Base-by-base conservation (phyloP, 2,329 filamentous ascomycete genomes). In the Aureobasidium uvarum region DNA sequence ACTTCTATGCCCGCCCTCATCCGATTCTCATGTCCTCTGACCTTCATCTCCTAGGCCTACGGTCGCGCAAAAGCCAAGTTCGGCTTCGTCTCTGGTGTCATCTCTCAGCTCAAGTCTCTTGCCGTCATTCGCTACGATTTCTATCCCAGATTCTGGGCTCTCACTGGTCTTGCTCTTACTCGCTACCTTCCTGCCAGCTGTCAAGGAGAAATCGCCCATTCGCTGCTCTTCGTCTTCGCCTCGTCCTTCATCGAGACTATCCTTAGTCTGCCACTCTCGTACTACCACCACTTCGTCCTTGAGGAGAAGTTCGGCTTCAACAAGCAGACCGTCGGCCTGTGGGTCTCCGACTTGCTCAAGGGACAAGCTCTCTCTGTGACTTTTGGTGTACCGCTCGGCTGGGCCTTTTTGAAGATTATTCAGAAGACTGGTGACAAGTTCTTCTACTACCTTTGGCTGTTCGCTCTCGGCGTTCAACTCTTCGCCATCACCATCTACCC, bases 231-330 rank as follows among this genome's bases (percentile, higher is more conserved):
- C 81, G 86, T 97, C 77, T 89, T 98, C 74, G 83, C 86, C 66
- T 96, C 96, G 78, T 89, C 92, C 72, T 77, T 96, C 72, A 85
- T 96, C 72, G 89, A 92, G 71, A 91, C 94, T 73, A 70, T 90
- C 64, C 80, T 96, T 69, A 89, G 88, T 66, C 81, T 98, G 62
- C 95, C 95, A 3, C 85, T 88, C 67, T 90, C 87, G 64, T 87
- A 97, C 77, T 99, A 98, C 82, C 88, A 93, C 80, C 95, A 92
- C 14, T 99, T 99, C 74, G 91, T 98, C 55, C 83, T 99, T 65
- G 95, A 99, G 79, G 93, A 97, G 80, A 90, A 92, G 75, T 99
- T 96, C 72, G 95, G 95, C 58, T 99, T 99, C 86, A 99, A 99
- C 80, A 99, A 99, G 82, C 92, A 96, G 83, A 98, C 95, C 0